These are phyloP conservation scores for Leptomonas seymouri DNA, from an alignment of 208 protist species.

Conservation along the genomic window DNA sequence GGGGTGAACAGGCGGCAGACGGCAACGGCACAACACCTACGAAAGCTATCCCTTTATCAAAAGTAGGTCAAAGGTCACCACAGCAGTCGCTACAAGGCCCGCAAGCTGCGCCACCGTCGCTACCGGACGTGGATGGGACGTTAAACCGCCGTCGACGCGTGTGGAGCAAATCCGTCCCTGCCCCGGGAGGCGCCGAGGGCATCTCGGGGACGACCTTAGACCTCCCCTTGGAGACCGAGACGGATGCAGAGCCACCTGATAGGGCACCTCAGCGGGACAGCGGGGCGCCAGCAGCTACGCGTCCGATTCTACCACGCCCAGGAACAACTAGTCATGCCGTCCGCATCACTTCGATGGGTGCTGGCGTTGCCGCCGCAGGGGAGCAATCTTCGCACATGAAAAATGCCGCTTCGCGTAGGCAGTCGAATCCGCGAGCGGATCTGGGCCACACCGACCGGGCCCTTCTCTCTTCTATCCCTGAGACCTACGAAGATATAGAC, in stretches of 20 bases:
- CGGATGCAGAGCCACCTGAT: slow-evolving; percentile 6
- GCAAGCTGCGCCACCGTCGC: background rate
- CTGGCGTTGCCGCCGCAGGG: background rate
- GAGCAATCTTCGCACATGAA: background rate
- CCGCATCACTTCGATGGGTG: background rate
- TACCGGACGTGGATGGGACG: background rate
- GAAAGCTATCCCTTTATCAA: too few relatives aligned
- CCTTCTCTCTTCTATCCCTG: background rate
- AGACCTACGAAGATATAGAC: slow-evolving; percentile 18
- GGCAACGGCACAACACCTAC: background rate
- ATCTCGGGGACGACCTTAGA: slow-evolving; percentile 9
- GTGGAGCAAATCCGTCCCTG: slow-evolving; percentile 8
- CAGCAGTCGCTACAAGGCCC: background rate
- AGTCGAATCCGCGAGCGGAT: background rate
- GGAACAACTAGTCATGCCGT: background rate
- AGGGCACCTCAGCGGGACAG: background rate
- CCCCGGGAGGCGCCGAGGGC: slow-evolving; percentile 10
- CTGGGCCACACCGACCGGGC: background rate
- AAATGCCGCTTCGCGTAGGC: background rate
- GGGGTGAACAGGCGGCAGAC: background rate
- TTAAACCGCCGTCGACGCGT: slow-evolving; percentile 4
- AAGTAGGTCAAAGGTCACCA: too few relatives aligned
- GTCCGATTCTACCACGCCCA: background rate
- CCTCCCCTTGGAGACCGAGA: slow-evolving; percentile 1
- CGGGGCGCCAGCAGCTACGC: background rate